Evolutionary conservation across 148 eudicot genomes (phyloP).

Genomic region (Silene conica): DNA sequence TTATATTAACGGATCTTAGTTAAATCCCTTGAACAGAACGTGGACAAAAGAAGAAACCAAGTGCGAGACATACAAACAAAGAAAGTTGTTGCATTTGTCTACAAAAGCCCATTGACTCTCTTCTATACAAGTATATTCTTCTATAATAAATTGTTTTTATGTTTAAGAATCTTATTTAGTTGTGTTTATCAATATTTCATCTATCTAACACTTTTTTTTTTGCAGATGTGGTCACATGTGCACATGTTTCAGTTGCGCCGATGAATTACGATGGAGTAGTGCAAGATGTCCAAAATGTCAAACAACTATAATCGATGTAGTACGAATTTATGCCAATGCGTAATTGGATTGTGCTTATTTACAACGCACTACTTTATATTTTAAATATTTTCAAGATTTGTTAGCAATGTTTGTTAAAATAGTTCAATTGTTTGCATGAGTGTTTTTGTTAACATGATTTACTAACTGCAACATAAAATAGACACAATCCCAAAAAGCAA

Average conservation of each 20-base stretch:
- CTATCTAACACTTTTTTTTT: neutral
- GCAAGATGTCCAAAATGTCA: slow-evolving; percentile 69
- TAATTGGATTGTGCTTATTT: neutral
- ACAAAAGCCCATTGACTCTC: slow-evolving; percentile 58
- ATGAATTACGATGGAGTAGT: slow-evolving; percentile 51
- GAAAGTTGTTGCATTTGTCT: slow-evolving; percentile 59
- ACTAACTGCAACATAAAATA: no score
- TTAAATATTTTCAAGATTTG: neutral
- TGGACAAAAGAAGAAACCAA: slow-evolving; percentile 18
- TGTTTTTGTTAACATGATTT: no score
- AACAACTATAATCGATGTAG: slow-evolving; percentile 67
- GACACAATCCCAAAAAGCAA: no score
- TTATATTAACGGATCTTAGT: neutral
- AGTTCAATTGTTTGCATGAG: no score
- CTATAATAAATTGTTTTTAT: neutral
- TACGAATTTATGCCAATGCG: slow-evolving; percentile 35
- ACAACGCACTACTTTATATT: neutral
- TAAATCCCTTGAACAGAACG: slow-evolving; percentile 26
- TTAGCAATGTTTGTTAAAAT: no score
- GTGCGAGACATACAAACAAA: slow-evolving; percentile 22
- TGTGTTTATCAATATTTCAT: neutral
- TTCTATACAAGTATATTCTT: slow-evolving; percentile 56
- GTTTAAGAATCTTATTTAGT: no score
- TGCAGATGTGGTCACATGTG: slow-evolving; percentile 96
- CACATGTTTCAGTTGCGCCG: slow-evolving; percentile 70